Evolutionary conservation across 2,329 filamentous ascomycete genomes (phyloP).

Genomic region (Clonostachys sp.): DNA sequence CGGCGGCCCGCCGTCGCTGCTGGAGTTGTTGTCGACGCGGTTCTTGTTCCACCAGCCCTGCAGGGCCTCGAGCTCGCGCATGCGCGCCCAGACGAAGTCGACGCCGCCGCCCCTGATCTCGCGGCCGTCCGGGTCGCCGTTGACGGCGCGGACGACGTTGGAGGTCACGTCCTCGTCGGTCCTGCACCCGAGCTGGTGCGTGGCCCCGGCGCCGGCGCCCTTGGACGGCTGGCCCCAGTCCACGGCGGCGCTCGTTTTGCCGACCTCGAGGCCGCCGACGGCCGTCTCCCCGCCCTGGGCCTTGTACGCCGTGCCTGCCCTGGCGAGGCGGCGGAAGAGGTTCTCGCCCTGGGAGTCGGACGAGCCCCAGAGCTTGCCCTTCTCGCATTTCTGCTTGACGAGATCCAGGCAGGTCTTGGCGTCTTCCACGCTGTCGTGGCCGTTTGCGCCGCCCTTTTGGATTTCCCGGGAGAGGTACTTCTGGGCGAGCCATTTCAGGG

Average conservation of each 20-base stretch:
- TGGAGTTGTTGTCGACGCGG: conserved; percentile 28
- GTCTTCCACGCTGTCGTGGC: conserved; percentile 92
- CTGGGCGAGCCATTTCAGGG: conserved; percentile 82
- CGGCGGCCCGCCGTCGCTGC: conserved; percentile 26
- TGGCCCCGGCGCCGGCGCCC: conserved; percentile 52
- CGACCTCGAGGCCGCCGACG: conserved; percentile 46
- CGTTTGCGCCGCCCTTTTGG: conserved; percentile 69
- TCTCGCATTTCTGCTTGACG: conserved; percentile 93
- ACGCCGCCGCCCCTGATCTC: conserved; percentile 56
- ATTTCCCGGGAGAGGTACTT: conserved; percentile 86
- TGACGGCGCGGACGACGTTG: conserved; percentile 52
- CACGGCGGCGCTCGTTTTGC: conserved; percentile 69
- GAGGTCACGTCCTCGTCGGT: conserved; percentile 54
- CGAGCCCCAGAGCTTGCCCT: conserved; percentile 80
- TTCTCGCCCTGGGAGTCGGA: conserved; percentile 77
- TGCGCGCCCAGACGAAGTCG: conserved; percentile 63
- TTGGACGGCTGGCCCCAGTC: conserved; percentile 82
- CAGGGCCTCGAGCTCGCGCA: conserved; percentile 60
- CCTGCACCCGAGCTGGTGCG: conserved; percentile 49
- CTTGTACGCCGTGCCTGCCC: conserved; percentile 58
- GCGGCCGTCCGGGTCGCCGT: conserved; percentile 52
- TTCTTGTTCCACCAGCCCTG: conserved; percentile 66
- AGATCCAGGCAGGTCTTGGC: conserved; percentile 87
- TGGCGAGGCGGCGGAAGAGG: conserved; percentile 77
- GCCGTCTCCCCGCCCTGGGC: conserved; percentile 54